phyloP scores from a whole-genome alignment of 164 flowering plant species.

The Echeveria elegans region DNA sequence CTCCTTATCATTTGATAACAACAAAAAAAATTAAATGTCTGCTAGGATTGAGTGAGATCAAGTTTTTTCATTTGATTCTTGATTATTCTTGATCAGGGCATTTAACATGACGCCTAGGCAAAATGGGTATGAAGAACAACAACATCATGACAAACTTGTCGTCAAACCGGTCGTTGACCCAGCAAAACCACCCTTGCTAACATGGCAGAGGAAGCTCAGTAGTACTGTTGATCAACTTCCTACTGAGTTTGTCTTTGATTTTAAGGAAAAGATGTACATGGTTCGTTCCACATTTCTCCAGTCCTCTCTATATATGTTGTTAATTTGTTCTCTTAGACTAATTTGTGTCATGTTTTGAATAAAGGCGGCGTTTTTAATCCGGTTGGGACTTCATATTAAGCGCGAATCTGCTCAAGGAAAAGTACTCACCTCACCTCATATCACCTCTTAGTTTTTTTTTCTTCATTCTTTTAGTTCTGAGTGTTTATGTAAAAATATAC shows the following conservation, averaged over 20 bases:
- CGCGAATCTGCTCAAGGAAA: conserved; percentile 1
- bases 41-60: background rate
- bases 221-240: conserved; percentile 29
- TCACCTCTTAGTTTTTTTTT: background rate
- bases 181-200: conserved; percentile 47
- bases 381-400: background rate
- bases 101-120: background rate
- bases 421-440: background rate
- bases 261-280: conserved; percentile 49
- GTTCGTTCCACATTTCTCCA: conserved; percentile 24
- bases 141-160: background rate
- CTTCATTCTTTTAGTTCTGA: too few relatives aligned
- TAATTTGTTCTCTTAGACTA: background rate
- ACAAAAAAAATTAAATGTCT: too few relatives aligned
- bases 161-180: conserved; percentile 23
- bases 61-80: background rate
- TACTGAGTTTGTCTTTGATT: conserved; percentile 28
- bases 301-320: background rate
- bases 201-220: conserved; percentile 67
- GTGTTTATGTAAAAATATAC: too few relatives aligned
- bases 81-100: background rate
- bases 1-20: background rate
- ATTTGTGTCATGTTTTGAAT: background rate
- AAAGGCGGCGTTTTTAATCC: background rate
- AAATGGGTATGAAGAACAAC: background rate